A percentile compares a stretch with the other conserved stretches of the same genome.
phyloP scores from a whole-genome alignment of 345 rosid species.

The Cochlearia excelsa region DNA sequence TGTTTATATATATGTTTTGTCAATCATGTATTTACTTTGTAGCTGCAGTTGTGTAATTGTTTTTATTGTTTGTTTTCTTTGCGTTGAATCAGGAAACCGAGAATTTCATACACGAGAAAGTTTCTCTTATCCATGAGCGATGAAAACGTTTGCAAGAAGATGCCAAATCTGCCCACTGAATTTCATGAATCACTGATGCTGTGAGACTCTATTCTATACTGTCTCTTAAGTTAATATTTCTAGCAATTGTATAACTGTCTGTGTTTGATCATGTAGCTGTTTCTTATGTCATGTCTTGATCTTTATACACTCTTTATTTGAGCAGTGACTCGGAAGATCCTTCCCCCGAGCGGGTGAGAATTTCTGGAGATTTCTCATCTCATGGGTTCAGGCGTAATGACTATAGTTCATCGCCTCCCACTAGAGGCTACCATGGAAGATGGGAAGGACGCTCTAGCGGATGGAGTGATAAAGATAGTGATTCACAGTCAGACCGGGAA shows the following conservation, averaged over 20 bases:
- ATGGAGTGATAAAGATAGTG: conserved; percentile 71
- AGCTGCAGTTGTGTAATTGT: conserved; percentile 4
- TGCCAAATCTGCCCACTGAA: conserved; percentile 65
- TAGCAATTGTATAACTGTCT: conserved; percentile 3
- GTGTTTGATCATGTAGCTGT: conserved; percentile 12
- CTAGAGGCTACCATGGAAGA: conserved; percentile 63
- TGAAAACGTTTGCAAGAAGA: conserved; percentile 67
- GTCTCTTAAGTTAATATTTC: not conserved
- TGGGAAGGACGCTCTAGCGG: conserved; percentile 88
- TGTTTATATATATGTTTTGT: conserved; percentile 21
- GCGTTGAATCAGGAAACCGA: conserved; percentile 52
- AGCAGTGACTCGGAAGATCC: conserved; percentile 66
- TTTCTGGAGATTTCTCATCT: conserved; percentile 50
- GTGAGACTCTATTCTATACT: conserved; percentile 38
- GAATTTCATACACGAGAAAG: conserved; percentile 58
- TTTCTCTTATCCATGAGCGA: conserved; percentile 68
- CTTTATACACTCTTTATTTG: conserved; percentile 16
- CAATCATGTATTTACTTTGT: not conserved
- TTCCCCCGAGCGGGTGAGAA: conserved; percentile 56
- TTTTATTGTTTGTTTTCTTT: not conserved
- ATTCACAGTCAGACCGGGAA: conserved; percentile 69
- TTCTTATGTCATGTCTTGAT: conserved; percentile 7
- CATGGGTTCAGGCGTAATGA: conserved; percentile 67
- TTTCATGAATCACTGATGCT: conserved; percentile 54
- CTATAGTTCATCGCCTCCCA: conserved; percentile 87